phyloP scores from a whole-genome alignment of 2,329 filamentous ascomycete species.

The Verticillium longisporum region DNA sequence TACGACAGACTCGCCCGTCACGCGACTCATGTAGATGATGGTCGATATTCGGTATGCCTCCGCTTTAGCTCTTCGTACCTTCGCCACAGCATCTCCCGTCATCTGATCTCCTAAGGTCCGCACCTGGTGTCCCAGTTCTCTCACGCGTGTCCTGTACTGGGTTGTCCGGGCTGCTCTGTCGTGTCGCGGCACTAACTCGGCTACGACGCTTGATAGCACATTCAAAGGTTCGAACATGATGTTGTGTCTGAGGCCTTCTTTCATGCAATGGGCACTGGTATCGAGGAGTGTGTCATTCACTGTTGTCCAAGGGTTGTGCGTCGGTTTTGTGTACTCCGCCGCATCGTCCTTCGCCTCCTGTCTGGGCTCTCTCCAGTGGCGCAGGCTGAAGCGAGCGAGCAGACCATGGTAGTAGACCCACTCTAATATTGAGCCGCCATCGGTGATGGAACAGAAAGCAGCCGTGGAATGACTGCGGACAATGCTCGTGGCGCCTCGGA shows the following conservation, averaged over 20 bases:
- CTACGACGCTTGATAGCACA: background rate
- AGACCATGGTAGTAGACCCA: slow-evolving; percentile 22
- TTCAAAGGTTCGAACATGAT: slow-evolving; percentile 1
- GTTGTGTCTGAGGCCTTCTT: background rate
- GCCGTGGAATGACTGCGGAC: slow-evolving; percentile 1
- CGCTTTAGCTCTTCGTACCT: background rate
- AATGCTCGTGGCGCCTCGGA: slow-evolving; percentile 16
- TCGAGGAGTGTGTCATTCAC: background rate
- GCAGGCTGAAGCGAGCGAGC: slow-evolving; percentile 18
- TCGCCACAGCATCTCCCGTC: background rate
- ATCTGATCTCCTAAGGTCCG: background rate
- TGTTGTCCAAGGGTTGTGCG: background rate
- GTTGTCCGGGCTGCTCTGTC: no score
- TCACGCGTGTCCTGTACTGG: background rate
- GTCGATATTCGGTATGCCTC: slow-evolving; percentile 2
- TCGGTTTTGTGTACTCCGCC: no score
- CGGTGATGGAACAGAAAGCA: background rate
- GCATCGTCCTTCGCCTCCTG: no score
- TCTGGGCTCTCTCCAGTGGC: slow-evolving; percentile 15
- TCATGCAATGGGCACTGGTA: no score
- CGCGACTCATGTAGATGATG: slow-evolving; percentile 5
- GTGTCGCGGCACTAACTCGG: background rate
- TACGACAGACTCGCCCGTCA: background rate
- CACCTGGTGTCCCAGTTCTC: background rate
- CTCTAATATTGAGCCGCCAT: slow-evolving; percentile 13